Evolutionary conservation across 108 stramenopile species (phyloP).

Genomic region (Schizochytrium sp.): DNA sequence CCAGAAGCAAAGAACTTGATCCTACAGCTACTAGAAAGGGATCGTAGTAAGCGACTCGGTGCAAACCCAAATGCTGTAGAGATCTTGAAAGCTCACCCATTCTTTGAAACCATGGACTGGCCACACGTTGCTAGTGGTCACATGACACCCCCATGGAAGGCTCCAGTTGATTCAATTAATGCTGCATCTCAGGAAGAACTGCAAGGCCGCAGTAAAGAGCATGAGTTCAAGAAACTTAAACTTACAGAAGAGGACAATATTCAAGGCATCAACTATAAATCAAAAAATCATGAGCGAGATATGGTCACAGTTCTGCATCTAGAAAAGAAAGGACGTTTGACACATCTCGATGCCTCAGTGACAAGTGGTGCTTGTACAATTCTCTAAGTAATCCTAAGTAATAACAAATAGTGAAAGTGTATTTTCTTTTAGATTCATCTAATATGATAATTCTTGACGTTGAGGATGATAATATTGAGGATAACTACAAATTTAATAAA

Average conservation of each 20-base stretch:
- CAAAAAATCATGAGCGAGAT: constrained; percentile 38
- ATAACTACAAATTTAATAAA: too few relatives aligned
- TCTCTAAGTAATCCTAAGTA: neutral
- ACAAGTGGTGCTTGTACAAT: constrained; percentile 14
- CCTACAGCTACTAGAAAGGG: constrained; percentile 86
- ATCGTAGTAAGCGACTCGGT: constrained; percentile 87
- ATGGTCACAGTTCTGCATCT: constrained; percentile 48
- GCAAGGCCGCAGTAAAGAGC: constrained; percentile 48
- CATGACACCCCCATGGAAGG: constrained; percentile 89
- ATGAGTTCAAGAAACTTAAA: constrained; percentile 56
- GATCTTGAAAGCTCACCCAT: constrained; percentile 88
- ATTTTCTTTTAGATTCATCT: neutral
- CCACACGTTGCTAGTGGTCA: constrained; percentile 83
- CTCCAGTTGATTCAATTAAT: constrained; percentile 65
- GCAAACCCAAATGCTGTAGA: constrained; percentile 88
- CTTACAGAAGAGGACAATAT: constrained; percentile 50
- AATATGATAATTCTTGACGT: too few relatives aligned
- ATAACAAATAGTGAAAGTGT: neutral
- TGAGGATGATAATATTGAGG: too few relatives aligned
- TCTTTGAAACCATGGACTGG: constrained; percentile 91
- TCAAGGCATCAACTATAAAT: constrained; percentile 8
- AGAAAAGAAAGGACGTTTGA: constrained; percentile 4
- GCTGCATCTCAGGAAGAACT: constrained; percentile 57
- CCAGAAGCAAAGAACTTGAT: constrained; percentile 78
- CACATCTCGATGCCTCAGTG: constrained; percentile 2